A percentile compares a stretch with the other conserved stretches of the same genome.
Evolutionary conservation across 2,329 filamentous ascomycete genomes (phyloP).

Genomic region (Fragosphaeria purpurea): DNA sequence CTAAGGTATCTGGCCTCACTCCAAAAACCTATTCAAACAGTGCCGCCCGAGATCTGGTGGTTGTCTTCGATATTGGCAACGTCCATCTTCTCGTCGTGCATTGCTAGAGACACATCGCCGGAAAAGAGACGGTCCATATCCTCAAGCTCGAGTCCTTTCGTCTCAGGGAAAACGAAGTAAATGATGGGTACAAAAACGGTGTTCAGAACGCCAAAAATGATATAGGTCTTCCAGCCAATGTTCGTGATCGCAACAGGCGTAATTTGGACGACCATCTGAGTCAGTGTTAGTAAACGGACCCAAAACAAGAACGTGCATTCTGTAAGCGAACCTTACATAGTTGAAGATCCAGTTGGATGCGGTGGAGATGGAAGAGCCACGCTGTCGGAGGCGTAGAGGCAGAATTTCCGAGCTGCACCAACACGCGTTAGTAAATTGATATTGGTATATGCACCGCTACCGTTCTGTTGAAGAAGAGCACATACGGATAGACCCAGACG

Average conservation of each 20-base stretch:
- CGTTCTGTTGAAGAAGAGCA: neutral
- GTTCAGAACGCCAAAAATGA: constrained; percentile 58
- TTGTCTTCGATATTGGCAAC: constrained; percentile 1
- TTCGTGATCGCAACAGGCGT: constrained; percentile 21
- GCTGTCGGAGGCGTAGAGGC: constrained; percentile 8
- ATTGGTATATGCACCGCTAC: too few relatives aligned
- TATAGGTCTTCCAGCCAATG: constrained; percentile 49
- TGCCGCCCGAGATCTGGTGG: neutral
- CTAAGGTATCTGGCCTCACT: too few relatives aligned
- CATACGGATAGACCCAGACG: constrained; percentile 8
- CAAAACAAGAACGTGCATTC: too few relatives aligned
- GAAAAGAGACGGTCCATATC: constrained; percentile 48
- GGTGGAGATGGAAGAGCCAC: constrained; percentile 8
- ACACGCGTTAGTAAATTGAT: neutral
- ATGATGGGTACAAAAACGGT: constrained; percentile 46
- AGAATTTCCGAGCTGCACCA: constrained; percentile 3
- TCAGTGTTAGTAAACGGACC: too few relatives aligned
- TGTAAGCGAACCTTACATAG: neutral
- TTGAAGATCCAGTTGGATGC: constrained; percentile 10
- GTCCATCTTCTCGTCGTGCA: constrained; percentile 3
- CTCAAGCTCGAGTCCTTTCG: constrained; percentile 52
- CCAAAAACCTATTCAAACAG: too few relatives aligned
- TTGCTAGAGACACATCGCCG: constrained; percentile 4
- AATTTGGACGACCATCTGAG: constrained; percentile 6
- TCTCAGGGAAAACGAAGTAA: constrained; percentile 57